Percentiles rank a stretch among this genome's conserved stretches.
phyloP scores from a whole-genome alignment of 2,329 filamentous ascomycete species.

The Aspergillus intermedius region DNA sequence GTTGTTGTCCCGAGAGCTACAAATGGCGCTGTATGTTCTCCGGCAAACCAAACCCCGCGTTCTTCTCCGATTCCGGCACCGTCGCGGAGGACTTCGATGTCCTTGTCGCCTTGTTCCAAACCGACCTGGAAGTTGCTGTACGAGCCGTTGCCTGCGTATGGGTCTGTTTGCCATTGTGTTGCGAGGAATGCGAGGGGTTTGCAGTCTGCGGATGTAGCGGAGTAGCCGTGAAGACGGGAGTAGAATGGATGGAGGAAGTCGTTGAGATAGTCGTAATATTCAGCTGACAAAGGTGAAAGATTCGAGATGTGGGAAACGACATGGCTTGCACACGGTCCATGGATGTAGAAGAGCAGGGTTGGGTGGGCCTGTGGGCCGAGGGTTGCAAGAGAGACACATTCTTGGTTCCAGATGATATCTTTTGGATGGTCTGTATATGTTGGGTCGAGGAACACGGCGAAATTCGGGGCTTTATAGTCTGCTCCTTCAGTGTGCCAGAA shows the following conservation, averaged over 20 bases:
- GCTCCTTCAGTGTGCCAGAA: slow-evolving; percentile 59
- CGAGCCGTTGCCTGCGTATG: slow-evolving; percentile 71
- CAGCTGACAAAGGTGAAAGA: slow-evolving; percentile 33
- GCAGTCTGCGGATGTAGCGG: slow-evolving; percentile 49
- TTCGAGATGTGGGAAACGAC: slow-evolving; percentile 30
- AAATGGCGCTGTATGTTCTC: slow-evolving; percentile 87
- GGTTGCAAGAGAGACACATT: slow-evolving; percentile 69
- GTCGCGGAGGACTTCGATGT: slow-evolving; percentile 57
- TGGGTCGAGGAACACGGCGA: slow-evolving; percentile 70
- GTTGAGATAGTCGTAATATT: slow-evolving; percentile 52
- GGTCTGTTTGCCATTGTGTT: slow-evolving; percentile 72
- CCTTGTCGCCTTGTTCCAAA: slow-evolving; percentile 60
- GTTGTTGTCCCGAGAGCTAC: slow-evolving; percentile 81
- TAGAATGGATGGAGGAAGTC: slow-evolving; percentile 72
- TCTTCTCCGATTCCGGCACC: slow-evolving; percentile 46
- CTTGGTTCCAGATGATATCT: slow-evolving; percentile 63
- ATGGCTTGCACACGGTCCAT: slow-evolving; percentile 38
- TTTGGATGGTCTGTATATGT: slow-evolving; percentile 58
- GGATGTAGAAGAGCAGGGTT: slow-evolving; percentile 70
- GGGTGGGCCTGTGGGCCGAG: slow-evolving; percentile 62
- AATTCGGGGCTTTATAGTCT: slow-evolving; percentile 46
- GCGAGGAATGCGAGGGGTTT: slow-evolving; percentile 58
- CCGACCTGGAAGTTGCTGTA: slow-evolving; percentile 83
- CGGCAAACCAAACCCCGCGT: slow-evolving; percentile 73
- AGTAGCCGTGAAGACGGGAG: slow-evolving; percentile 65